Base-by-base conservation (phyloP, 148 eudicot species). In the Agrostemma githago region DNA sequence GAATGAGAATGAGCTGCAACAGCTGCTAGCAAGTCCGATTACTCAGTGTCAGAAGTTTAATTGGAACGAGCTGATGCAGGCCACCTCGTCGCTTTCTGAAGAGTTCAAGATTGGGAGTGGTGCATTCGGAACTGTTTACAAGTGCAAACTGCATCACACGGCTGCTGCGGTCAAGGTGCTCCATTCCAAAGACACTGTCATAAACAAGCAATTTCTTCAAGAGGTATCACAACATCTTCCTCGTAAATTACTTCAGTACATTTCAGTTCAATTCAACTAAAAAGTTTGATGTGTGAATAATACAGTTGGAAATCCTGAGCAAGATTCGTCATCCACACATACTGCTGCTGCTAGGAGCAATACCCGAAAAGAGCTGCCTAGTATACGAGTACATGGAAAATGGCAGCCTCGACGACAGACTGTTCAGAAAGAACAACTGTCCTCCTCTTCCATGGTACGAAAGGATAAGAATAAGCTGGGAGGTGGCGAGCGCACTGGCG, bases 241-340 rank as follows among this genome's bases (percentile, higher is more conserved):
- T 21, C 17, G 1, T 21, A 65, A 8, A 43, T 42, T 17, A 67
- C 56, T 41, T 69, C 5, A 69, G 5, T 6, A n/a, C n/a, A n/a
- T n/a, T n/a, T n/a, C n/a, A n/a, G 54, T 12, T 8, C 59, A 46
- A 46, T 68, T 34, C 17, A 54, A 8, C 51, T 77, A 76, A 79
- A 66, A 26, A 26, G 34, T 26, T 1, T 26, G 34, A 26, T 26
- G 34, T 26, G 34, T 26, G 34, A 26, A 26, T 26, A 26, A 26
- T 26, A 26, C 88, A 95, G 98, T 89, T 95, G 70, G 92, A 95
- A 71, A 84, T 95, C 73, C 79, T 95, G 84, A 88, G 98, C 89
- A 83, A 82, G 46, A 88, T 89, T 74, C 88, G 96, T 67, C 98
- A 93, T 77, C 98, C 98, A 64, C 74, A 90, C 71, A 84, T 93